Evolutionary conservation across 108 stramenopile genomes (phyloP).

Genomic region (Stephanodiscus triporus): DNA sequence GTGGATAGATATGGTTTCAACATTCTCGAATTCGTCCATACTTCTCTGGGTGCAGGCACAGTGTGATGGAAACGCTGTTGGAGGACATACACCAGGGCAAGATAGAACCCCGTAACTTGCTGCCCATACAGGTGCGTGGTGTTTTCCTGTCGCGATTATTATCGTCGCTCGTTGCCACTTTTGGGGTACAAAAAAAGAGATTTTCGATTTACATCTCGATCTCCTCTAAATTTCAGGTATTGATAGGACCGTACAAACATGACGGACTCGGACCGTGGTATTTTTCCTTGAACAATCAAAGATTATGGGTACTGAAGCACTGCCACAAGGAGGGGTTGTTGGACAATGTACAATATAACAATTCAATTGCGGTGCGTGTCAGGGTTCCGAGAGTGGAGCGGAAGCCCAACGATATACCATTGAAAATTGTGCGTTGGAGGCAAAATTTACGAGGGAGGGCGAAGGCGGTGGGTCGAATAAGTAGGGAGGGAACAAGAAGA

Average conservation of each 20-base stretch:
- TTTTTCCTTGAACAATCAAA: constrained; percentile 91
- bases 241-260: constrained; percentile 69
- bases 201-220: not conserved
- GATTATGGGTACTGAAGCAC: constrained; percentile 91
- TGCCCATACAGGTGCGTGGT: constrained; percentile 77
- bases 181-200: not conserved
- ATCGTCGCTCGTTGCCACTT: not conserved
- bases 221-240: constrained; percentile 39
- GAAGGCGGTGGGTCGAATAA: constrained; percentile 13
- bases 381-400: constrained; percentile 58
- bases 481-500: not conserved
- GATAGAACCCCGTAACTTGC: constrained; percentile 67
- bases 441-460: constrained; percentile 60
- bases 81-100: constrained; percentile 73
- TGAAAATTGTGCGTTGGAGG: constrained; percentile 78
- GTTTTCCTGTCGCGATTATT: not conserved
- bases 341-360: constrained; percentile 29
- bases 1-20: constrained; percentile 74
- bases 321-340: constrained; percentile 77
- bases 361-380: constrained; percentile 65
- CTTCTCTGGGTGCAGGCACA: constrained; percentile 90
- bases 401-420: constrained; percentile 73
- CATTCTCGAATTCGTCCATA: constrained; percentile 86
- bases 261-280: constrained; percentile 79
- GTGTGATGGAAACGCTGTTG: constrained; percentile 75